Evolutionary conservation across 257 asterid genomes (phyloP).

Genomic region (Cynanchum wilfordii): DNA sequence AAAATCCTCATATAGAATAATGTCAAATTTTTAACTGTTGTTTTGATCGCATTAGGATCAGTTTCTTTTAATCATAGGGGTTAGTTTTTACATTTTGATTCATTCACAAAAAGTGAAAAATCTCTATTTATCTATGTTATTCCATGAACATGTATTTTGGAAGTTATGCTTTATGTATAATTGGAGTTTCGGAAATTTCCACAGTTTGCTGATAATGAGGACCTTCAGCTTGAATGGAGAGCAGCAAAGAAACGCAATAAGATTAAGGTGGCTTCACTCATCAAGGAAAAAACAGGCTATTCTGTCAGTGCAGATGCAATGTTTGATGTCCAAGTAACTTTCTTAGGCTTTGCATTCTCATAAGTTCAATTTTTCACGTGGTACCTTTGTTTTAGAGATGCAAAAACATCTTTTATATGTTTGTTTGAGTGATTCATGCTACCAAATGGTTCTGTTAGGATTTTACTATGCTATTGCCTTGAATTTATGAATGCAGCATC

Average conservation of each 20-base stretch:
- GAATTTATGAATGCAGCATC: neutral
- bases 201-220: slow-evolving; percentile 78
- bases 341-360: slow-evolving; percentile 2
- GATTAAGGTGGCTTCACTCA: slow-evolving; percentile 52
- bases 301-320: slow-evolving; percentile 70
- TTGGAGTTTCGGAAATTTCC: slow-evolving; percentile 20
- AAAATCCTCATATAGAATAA: neutral
- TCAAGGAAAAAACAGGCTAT: slow-evolving; percentile 79
- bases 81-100: neutral
- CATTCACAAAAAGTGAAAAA: neutral
- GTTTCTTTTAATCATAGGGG: neutral
- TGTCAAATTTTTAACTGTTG: neutral
- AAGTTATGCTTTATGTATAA: slow-evolving; percentile 12
- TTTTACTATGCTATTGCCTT: neutral
- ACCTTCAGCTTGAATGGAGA: slow-evolving; percentile 76
- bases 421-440: neutral
- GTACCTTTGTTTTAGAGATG: neutral
- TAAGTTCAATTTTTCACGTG: neutral
- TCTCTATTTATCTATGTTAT: neutral
- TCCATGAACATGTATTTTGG: neutral
- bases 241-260: slow-evolving; percentile 66
- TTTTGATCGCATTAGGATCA: neutral
- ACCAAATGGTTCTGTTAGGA: neutral
- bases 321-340: slow-evolving; percentile 78
- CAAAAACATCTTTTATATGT: neutral